Conservation (phyloP, 129 eudicot genomes). For the Pulicaria dysenterica region DNA sequence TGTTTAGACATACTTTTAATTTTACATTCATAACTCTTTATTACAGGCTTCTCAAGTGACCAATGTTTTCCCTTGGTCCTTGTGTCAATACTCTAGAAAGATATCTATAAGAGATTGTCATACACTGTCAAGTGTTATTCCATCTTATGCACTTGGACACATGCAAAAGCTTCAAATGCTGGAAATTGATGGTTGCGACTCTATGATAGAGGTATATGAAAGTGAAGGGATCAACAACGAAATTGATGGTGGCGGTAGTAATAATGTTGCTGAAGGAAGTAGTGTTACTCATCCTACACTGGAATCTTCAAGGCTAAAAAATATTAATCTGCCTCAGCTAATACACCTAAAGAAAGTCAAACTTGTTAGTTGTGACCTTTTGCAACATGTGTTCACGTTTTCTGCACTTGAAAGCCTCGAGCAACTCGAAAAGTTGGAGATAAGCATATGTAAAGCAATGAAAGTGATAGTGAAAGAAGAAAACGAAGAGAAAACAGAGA, state of each 20-base stretch:
- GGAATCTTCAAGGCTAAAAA: not conserved
- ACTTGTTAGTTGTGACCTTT: not conserved
- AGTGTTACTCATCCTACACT: not conserved
- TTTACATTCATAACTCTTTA: no score
- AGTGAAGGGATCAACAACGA: not conserved
- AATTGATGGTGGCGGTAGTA: no score
- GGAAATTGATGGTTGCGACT: not conserved
- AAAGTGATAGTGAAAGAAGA: conserved; percentile 21
- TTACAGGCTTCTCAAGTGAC: no score
- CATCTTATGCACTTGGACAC: no score
- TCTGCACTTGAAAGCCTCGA: not conserved
- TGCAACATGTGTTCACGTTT: conserved; percentile 21
- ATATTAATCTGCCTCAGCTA: not conserved
- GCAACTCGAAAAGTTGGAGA: not conserved
- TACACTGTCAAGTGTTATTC: no score
- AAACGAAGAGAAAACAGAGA: not conserved
- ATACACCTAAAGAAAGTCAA: not conserved
- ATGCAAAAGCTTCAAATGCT: no score
- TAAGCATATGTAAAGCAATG: not conserved
- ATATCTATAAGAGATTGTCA: no score
- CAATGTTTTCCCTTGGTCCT: no score
- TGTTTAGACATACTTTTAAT: no score
- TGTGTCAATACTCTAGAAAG: no score
- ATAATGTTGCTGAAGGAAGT: not conserved
- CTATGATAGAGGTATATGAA: conserved; percentile 1